Evolutionary conservation across 2,329 filamentous ascomycete species (phyloP).

Genomic region (Penicillium sp.): DNA sequence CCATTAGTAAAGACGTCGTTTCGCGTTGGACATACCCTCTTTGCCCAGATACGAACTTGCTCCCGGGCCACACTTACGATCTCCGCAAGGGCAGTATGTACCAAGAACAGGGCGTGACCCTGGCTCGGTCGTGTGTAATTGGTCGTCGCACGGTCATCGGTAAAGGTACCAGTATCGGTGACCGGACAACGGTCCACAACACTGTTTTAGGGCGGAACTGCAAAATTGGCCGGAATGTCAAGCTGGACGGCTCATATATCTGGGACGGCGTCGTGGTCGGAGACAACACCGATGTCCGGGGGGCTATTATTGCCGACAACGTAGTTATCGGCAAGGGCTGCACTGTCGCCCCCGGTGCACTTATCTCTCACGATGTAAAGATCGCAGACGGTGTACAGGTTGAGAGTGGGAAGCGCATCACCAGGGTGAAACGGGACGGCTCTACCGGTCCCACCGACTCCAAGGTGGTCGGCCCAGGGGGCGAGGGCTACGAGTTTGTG

Average conservation of each 20-base stretch:
- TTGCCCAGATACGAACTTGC: conserved; percentile 82
- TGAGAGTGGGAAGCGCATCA: conserved; percentile 43
- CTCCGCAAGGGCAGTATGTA: conserved; percentile 69
- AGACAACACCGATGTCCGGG: conserved; percentile 68
- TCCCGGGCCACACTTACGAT: conserved; percentile 73
- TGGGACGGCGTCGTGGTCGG: conserved; percentile 82
- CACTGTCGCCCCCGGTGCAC: conserved; percentile 66
- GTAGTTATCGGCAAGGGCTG: conserved; percentile 70
- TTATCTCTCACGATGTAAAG: conserved; percentile 76
- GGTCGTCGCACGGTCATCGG: conserved; percentile 72
- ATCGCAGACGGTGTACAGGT: conserved; percentile 61
- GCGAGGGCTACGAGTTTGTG: conserved; percentile 64
- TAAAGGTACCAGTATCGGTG: conserved; percentile 70
- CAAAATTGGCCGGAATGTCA: conserved; percentile 80
- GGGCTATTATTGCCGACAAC: conserved; percentile 73
- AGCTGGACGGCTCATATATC: conserved; percentile 75
- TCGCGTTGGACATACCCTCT: conserved; percentile 85
- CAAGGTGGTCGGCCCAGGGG: conserved; percentile 56
- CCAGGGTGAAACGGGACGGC: conserved; percentile 45
- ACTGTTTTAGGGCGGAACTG: conserved; percentile 83
- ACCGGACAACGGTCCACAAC: conserved; percentile 66
- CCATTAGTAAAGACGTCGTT: conserved; percentile 82
- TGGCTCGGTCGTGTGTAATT: conserved; percentile 70
- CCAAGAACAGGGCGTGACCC: conserved; percentile 72
- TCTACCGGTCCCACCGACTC: conserved; percentile 48